Evolutionary conservation across 306 rosid genomes (phyloP).

Genomic region (Cucurbita argyrosperma): DNA sequence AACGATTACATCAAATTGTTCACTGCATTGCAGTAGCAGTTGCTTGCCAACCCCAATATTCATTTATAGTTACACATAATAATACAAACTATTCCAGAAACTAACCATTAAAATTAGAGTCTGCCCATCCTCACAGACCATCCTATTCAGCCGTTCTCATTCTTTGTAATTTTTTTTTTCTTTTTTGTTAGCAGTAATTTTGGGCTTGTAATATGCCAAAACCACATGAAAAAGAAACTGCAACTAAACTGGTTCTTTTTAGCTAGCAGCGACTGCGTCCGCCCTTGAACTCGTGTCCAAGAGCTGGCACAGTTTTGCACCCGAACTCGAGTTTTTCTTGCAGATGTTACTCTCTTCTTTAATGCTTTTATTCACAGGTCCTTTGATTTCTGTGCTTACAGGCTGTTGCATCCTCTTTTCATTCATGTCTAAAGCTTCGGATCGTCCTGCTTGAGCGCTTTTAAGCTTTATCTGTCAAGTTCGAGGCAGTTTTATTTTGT

Average conservation of each 20-base stretch:
- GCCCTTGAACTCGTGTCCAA: constrained; percentile 69
- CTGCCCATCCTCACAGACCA: neutral
- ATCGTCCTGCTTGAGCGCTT: constrained; percentile 35
- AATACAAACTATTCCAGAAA: neutral
- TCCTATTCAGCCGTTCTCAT: constrained; percentile 29
- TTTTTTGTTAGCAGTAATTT: constrained; percentile 64
- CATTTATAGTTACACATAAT: constrained; percentile 5
- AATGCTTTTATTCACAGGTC: constrained; percentile 33
- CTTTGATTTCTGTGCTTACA: constrained; percentile 54
- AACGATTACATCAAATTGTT: neutral
- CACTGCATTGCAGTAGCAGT: neutral
- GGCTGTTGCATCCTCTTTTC: constrained; percentile 39
- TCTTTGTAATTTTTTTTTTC: constrained; percentile 11
- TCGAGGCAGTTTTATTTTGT: constrained; percentile 6
- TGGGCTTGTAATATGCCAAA: constrained; percentile 96
- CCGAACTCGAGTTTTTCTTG: constrained; percentile 53
- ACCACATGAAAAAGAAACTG: constrained; percentile 37
- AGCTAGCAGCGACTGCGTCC: constrained; percentile 82
- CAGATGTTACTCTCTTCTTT: constrained; percentile 45
- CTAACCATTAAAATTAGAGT: constrained; percentile 32
- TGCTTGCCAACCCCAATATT: neutral
- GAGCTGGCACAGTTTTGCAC: constrained; percentile 80
- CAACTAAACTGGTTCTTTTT: constrained; percentile 16
- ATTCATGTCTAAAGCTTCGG: constrained; percentile 37
- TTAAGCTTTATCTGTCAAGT: constrained; percentile 56